Conservation (phyloP, 2,329 filamentous ascomycete species). For the Ophiostoma ips region DNA sequence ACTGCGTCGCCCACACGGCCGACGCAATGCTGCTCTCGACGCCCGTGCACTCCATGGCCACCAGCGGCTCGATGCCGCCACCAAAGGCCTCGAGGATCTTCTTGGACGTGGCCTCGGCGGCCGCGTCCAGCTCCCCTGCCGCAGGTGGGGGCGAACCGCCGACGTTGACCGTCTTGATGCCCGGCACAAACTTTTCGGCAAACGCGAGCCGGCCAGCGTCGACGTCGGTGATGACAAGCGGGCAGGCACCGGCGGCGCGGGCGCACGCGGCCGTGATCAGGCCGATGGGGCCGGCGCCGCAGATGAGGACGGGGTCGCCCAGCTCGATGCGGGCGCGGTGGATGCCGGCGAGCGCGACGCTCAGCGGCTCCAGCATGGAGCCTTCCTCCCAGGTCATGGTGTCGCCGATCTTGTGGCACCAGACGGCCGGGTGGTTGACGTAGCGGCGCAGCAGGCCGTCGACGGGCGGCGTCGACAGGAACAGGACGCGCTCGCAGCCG, state of each 20-base stretch:
- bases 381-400: slow-evolving; percentile 87
- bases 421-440: slow-evolving; percentile 84
- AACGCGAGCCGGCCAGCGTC: slow-evolving; percentile 74
- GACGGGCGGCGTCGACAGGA: slow-evolving; percentile 83
- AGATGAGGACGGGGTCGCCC: slow-evolving; percentile 78
- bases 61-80: slow-evolving; percentile 64
- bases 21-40: slow-evolving; percentile 78
- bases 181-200: slow-evolving; percentile 69
- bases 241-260: slow-evolving; percentile 75
- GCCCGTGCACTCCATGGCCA: slow-evolving; percentile 87
- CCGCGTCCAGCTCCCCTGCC: slow-evolving; percentile 25
- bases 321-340: slow-evolving; percentile 68
- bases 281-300: slow-evolving; percentile 88
- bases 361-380: slow-evolving; percentile 78
- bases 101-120: slow-evolving; percentile 57
- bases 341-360: slow-evolving; percentile 77
- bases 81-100: slow-evolving; percentile 52
- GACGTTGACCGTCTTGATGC: slow-evolving; percentile 69
- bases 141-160: slow-evolving; percentile 14
- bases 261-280: slow-evolving; percentile 76
- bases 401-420: slow-evolving; percentile 85
- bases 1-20: slow-evolving; percentile 82
- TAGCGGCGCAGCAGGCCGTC: slow-evolving; percentile 79
- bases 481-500: slow-evolving; percentile 73
- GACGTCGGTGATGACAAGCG: slow-evolving; percentile 89